These are phyloP conservation scores for Phtheirospermum japonicum DNA, from an alignment of 257 asterid species.

Conservation along the genomic window DNA sequence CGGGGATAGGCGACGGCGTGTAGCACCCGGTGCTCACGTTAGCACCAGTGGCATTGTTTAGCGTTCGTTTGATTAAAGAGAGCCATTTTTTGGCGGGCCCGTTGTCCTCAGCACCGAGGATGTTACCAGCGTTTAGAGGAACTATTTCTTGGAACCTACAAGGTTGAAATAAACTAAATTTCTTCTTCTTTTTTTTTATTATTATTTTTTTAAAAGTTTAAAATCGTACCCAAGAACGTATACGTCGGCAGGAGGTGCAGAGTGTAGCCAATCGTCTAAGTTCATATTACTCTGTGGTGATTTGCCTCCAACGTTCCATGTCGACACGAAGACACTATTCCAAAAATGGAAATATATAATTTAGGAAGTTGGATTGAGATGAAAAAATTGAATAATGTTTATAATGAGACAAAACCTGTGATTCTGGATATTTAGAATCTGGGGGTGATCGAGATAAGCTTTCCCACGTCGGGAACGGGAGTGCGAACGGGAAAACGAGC, in stretches of 20 bases:
- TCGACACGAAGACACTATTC: slow-evolving; percentile 74
- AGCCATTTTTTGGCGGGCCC: slow-evolving; percentile 94
- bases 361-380: neutral
- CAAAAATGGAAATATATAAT: neutral
- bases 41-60: slow-evolving; percentile 64
- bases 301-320: slow-evolving; percentile 98
- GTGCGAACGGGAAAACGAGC: slow-evolving; percentile 52
- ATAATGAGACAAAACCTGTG: slow-evolving; percentile 31
- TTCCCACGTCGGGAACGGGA: slow-evolving; percentile 62
- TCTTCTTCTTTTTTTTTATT: too few species aligned
- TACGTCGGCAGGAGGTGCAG: slow-evolving; percentile 91
- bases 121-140: slow-evolving; percentile 87
- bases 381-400: neutral
- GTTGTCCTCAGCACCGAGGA: slow-evolving; percentile 86
- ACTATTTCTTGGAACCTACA: slow-evolving; percentile 90
- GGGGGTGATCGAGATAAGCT: slow-evolving; percentile 92
- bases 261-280: slow-evolving; percentile 78
- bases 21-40: slow-evolving; percentile 52
- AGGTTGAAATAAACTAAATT: too few species aligned
- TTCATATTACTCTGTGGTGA: slow-evolving; percentile 60
- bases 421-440: slow-evolving; percentile 79
- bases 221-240: slow-evolving; percentile 72
- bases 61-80: slow-evolving; percentile 61
- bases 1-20: slow-evolving; percentile 89
- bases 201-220: too few species aligned